Conservation (phyloP, 345 rosid species). For the Brassica rapa region DNA sequence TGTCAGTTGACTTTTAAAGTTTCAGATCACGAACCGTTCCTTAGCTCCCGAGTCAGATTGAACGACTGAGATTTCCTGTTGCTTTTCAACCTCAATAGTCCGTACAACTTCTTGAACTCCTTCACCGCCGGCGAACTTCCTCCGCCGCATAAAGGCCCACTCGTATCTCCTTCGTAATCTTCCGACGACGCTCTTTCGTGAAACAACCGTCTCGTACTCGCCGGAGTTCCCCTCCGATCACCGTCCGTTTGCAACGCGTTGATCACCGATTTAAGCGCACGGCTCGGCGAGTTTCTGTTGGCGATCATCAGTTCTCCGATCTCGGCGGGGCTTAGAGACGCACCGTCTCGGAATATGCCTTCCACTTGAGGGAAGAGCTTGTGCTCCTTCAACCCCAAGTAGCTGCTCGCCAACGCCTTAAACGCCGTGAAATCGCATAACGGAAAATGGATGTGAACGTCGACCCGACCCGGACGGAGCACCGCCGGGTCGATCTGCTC, state of each 20-base stretch:
- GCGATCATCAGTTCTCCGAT: slow-evolving; percentile 90
- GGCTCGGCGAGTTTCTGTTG: slow-evolving; percentile 83
- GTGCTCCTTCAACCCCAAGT: slow-evolving; percentile 87
- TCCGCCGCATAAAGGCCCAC: slow-evolving; percentile 44
- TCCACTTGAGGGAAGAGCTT: slow-evolving; percentile 87
- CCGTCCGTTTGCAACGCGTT: slow-evolving; percentile 76
- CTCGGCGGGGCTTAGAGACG: slow-evolving; percentile 82
- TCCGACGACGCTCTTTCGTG: slow-evolving; percentile 40
- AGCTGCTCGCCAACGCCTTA: slow-evolving; percentile 70
- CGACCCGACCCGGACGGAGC: slow-evolving; percentile 78
- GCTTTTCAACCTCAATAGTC: slow-evolving; percentile 59
- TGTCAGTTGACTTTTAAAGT: slow-evolving; percentile 13
- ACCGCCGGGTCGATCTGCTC: slow-evolving; percentile 66
- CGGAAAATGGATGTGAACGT: slow-evolving; percentile 85
- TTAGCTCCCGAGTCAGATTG: slow-evolving; percentile 40
- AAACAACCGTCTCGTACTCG: slow-evolving; percentile 39
- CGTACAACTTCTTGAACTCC: slow-evolving; percentile 69
- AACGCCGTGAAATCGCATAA: slow-evolving; percentile 78
- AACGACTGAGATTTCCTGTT: slow-evolving; percentile 52
- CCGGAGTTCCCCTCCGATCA: slow-evolving; percentile 48
- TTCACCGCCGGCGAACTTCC: slow-evolving; percentile 55
- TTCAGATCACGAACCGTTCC: slow-evolving; percentile 35
- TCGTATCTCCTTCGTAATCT: slow-evolving; percentile 35
- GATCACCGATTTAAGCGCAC: slow-evolving; percentile 89
- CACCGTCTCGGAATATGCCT: slow-evolving; percentile 76